A percentile compares a stretch with the other conserved stretches of the same genome.
Evolutionary conservation across 2,329 filamentous ascomycete species (phyloP).

Genomic region (Periconia sp.): DNA sequence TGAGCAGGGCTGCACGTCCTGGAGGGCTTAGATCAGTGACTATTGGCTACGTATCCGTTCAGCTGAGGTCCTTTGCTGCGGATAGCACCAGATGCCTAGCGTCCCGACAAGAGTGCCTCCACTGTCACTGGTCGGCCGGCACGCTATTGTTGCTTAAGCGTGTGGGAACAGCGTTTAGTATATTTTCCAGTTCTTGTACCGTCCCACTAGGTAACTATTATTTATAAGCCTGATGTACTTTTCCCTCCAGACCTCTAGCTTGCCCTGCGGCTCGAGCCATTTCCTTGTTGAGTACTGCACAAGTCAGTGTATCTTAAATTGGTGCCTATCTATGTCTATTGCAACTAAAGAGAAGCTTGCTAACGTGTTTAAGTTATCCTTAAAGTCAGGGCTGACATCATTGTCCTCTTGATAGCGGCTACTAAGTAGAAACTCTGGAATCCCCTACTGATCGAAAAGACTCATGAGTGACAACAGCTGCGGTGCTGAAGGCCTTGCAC

Average conservation of each 20-base stretch:
- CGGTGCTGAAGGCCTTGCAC: constrained; percentile 38
- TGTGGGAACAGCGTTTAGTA: constrained; percentile 9
- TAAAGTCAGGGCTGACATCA: background rate
- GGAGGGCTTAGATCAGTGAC: no score
- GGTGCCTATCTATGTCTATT: constrained; percentile 11
- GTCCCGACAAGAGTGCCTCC: no score
- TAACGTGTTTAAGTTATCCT: constrained; percentile 18
- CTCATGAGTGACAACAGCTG: constrained; percentile 50
- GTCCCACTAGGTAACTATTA: constrained; percentile 2
- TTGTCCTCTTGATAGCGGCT: constrained; percentile 10
- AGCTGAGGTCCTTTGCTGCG: no score
- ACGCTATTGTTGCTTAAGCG: constrained; percentile 5
- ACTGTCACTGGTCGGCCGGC: constrained; percentile 1
- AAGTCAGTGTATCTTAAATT: constrained; percentile 25
- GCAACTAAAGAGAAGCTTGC: constrained; percentile 17
- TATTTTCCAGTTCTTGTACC: constrained; percentile 3
- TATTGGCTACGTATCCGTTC: no score
- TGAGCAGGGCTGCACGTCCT: no score
- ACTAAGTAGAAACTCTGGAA: constrained; percentile 25
- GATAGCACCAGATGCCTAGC: no score
- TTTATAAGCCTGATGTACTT: background rate
- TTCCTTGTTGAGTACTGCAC: constrained; percentile 21
- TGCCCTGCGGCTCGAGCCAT: constrained; percentile 25
- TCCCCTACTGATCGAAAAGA: constrained; percentile 22
- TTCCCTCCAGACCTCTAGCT: background rate